These are phyloP conservation scores for Xylariaceae sp. DNA, from an alignment of 2,329 filamentous ascomycete genomes.

Conservation along the genomic window DNA sequence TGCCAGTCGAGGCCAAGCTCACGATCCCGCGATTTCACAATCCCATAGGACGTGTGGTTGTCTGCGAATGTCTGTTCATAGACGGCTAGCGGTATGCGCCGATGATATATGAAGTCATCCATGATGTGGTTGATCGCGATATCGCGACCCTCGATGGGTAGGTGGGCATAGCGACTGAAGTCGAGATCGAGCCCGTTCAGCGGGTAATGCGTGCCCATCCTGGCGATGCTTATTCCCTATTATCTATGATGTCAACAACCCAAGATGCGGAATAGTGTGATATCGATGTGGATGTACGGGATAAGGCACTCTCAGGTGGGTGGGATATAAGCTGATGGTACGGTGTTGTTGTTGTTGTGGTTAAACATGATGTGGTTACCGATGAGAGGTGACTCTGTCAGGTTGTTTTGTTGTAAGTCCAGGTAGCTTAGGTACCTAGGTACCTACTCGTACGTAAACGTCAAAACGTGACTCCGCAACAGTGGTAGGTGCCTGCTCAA, in stretches of 20 bases:
- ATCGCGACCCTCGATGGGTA: conserved; percentile 29
- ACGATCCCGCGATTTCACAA: conserved; percentile 22
- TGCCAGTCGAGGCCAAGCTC: conserved; percentile 28
- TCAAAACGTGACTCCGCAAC: too few relatives aligned
- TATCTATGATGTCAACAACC: too few relatives aligned
- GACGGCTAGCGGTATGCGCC: conserved; percentile 10
- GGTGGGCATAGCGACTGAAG: conserved; percentile 34
- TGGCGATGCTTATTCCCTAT: background rate
- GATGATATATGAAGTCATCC: conserved; percentile 29
- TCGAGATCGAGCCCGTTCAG: conserved; percentile 32
- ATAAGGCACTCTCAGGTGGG: too few relatives aligned
- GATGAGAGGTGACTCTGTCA: too few relatives aligned
- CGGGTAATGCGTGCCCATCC: conserved; percentile 31
- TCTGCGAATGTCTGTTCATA: conserved; percentile 8
- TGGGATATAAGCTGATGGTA: too few relatives aligned
- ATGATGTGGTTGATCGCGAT: conserved; percentile 32
- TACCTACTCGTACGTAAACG: too few relatives aligned
- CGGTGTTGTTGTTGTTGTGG: too few relatives aligned
- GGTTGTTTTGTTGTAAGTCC: too few relatives aligned
- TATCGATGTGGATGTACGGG: background rate
- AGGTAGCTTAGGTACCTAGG: too few relatives aligned
- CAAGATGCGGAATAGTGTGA: background rate
- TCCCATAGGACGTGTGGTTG: conserved; percentile 10
- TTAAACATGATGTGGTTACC: too few relatives aligned
- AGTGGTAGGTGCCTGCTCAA: too few relatives aligned